phyloP scores from a whole-genome alignment of 768 basidiomycete genomes.

The Termitomyces sp. region DNA sequence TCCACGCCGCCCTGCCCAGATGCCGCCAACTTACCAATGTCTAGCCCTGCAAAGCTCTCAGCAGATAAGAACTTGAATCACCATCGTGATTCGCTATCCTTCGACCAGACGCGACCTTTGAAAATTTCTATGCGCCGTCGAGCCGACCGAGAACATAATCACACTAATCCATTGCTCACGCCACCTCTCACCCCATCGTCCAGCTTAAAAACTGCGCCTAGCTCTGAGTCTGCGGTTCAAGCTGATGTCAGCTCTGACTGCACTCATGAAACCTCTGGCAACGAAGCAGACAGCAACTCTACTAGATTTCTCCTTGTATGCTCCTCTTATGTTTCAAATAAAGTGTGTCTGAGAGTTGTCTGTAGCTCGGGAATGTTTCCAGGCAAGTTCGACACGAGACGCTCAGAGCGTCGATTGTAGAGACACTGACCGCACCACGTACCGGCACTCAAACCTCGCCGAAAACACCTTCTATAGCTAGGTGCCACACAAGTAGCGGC shows the following conservation, averaged over 20 bases:
- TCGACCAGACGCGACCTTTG: slow-evolving; percentile 14
- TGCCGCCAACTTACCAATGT: neutral
- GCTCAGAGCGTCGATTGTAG: slow-evolving; percentile 23
- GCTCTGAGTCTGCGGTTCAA: slow-evolving; percentile 24
- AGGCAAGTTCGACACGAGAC: slow-evolving; percentile 19
- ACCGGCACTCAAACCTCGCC: neutral
- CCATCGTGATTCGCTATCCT: slow-evolving; percentile 14
- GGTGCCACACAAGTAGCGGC: neutral
- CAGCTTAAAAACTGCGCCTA: slow-evolving; percentile 35
- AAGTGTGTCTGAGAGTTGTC: neutral
- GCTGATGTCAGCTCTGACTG: slow-evolving; percentile 15
- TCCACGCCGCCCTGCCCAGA: slow-evolving; percentile 26
- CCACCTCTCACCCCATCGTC: slow-evolving; percentile 72
- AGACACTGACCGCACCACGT: slow-evolving; percentile 15
- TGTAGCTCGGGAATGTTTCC: slow-evolving; percentile 33
- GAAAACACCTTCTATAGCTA: neutral
- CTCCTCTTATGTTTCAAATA: neutral
- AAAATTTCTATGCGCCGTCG: slow-evolving; percentile 29
- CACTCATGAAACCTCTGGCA: slow-evolving; percentile 19
- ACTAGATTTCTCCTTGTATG: slow-evolving; percentile 33
- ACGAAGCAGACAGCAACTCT: slow-evolving; percentile 24
- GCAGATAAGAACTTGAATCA: slow-evolving; percentile 2
- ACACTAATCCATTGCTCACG: slow-evolving; percentile 43
- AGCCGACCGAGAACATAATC: slow-evolving; percentile 29
- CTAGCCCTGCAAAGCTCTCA: neutral